These are phyloP conservation scores for Melastoma candidum DNA, from an alignment of 441 rosid species.

Conservation along the genomic window DNA sequence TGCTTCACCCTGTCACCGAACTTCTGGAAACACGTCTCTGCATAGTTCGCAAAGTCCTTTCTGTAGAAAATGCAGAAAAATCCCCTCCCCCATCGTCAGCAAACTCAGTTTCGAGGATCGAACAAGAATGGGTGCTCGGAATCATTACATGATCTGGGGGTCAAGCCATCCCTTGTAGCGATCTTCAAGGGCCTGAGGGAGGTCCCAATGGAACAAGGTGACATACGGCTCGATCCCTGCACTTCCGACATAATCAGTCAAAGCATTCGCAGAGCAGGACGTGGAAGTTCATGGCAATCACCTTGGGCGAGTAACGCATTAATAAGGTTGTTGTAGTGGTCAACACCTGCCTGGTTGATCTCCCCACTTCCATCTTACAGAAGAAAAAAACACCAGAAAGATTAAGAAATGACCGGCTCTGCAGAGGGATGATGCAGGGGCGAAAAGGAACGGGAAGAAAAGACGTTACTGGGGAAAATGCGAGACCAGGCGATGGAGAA, in stretches of 20 bases:
- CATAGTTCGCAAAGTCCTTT: constrained; percentile 47
- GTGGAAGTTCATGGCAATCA: background rate
- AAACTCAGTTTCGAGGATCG: background rate
- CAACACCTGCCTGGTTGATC: constrained; percentile 70
- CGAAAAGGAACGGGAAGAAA: too few relatives aligned
- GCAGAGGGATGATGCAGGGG: too few relatives aligned
- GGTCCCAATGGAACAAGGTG: constrained; percentile 74
- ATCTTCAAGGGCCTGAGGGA: constrained; percentile 59
- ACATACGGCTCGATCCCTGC: constrained; percentile 66
- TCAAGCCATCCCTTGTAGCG: constrained; percentile 57
- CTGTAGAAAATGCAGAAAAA: constrained; percentile 16
- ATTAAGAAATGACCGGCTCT: too few relatives aligned
- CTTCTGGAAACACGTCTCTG: constrained; percentile 53
- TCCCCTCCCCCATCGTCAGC: too few relatives aligned
- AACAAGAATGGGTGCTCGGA: background rate
- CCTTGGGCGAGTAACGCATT: constrained; percentile 56
- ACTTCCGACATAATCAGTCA: background rate
- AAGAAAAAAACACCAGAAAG: too few relatives aligned
- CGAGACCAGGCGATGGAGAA: constrained; percentile 69
- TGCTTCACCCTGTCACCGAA: constrained; percentile 68
- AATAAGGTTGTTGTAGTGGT: constrained; percentile 57
- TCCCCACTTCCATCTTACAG: constrained; percentile 62
- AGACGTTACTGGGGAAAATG: constrained; percentile 43
- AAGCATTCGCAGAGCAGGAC: background rate
- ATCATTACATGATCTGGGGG: constrained; percentile 37